Percentiles rank a stretch among this genome's conserved stretches.
These are phyloP conservation scores for Coniochaeta hoffmannii DNA, from an alignment of 2,329 filamentous ascomycete species.

Conservation along the genomic window DNA sequence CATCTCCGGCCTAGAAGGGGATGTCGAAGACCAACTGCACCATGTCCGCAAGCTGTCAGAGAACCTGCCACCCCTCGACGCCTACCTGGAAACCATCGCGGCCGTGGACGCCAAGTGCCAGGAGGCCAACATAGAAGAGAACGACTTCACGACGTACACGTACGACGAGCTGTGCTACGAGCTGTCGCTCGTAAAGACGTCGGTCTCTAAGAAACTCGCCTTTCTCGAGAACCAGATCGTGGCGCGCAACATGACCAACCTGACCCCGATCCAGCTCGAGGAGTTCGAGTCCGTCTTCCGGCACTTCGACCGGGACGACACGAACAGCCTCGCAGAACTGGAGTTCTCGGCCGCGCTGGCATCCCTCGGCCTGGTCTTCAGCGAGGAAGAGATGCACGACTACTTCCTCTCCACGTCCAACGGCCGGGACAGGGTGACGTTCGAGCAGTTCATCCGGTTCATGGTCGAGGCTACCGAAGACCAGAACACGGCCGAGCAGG, in stretches of 20 bases:
- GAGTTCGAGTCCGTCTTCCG: slow-evolving; percentile 98
- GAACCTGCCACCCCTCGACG: slow-evolving; percentile 81
- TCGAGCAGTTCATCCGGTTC: slow-evolving; percentile 98
- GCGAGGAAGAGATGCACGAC: slow-evolving; percentile 96
- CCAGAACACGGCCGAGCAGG: slow-evolving; percentile 96
- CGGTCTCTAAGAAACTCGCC: slow-evolving; percentile 89
- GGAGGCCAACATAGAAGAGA: slow-evolving; percentile 98
- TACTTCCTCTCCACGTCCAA: slow-evolving; percentile 85
- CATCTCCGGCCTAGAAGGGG: slow-evolving; percentile 93
- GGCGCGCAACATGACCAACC: slow-evolving; percentile 95
- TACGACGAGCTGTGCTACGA: slow-evolving; percentile 96
- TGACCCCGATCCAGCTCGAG: slow-evolving; percentile 95
- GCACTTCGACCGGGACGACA: slow-evolving; percentile 91
- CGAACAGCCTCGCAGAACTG: slow-evolving; percentile 83
- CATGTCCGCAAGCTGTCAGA: slow-evolving; percentile 81
- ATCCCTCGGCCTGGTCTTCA: slow-evolving; percentile 91
- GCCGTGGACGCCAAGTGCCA: slow-evolving; percentile 81
- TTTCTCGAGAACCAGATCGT: slow-evolving; percentile 99
- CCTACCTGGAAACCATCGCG: slow-evolving; percentile 82
- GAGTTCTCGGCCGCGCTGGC: slow-evolving; percentile 95
- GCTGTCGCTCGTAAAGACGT: slow-evolving; percentile 80
- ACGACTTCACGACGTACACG: slow-evolving; percentile 98
- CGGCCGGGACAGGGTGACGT: slow-evolving; percentile 74
- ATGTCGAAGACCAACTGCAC: slow-evolving; percentile 87
- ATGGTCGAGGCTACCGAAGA: slow-evolving; percentile 99